phyloP scores from a whole-genome alignment of 2,329 filamentous ascomycete species.

The Endothia cerciana region DNA sequence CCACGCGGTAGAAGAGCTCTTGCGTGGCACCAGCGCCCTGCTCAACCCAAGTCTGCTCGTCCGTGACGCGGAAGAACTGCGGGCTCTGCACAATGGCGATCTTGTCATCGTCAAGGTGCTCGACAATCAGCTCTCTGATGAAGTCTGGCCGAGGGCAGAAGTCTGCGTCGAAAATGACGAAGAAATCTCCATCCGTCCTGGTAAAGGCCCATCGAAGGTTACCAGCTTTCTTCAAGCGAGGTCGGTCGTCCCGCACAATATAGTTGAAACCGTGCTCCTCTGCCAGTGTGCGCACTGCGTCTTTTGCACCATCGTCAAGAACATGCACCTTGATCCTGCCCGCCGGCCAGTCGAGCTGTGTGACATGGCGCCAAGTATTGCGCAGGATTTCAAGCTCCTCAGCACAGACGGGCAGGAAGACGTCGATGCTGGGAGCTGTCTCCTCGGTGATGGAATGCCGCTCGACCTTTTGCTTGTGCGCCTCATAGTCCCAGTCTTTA shows the following conservation, averaged over 20 bases:
- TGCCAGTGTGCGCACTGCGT: conserved; percentile 38
- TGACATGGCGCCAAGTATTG: conserved; percentile 43
- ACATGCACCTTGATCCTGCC: conserved; percentile 43
- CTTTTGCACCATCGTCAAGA: conserved; percentile 44
- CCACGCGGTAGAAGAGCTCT: conserved; percentile 48
- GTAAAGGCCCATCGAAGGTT: conserved; percentile 48
- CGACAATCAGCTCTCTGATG: conserved; percentile 43
- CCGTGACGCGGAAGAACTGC: conserved; percentile 45
- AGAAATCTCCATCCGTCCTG: conserved; percentile 44
- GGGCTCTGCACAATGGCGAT: conserved; percentile 47
- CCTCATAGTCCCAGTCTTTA: conserved; percentile 43
- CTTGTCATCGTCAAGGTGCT: conserved; percentile 43
- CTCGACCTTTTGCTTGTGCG: conserved; percentile 39
- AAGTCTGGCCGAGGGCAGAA: conserved; percentile 48
- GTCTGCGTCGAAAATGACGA: conserved; percentile 48
- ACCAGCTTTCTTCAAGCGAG: conserved; percentile 46
- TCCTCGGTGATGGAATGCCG: conserved; percentile 39
- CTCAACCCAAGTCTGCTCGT: conserved; percentile 48
- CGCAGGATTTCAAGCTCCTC: conserved; percentile 46
- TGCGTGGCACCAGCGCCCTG: conserved; percentile 47
- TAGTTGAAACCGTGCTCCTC: conserved; percentile 43
- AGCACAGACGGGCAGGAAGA: conserved; percentile 47
- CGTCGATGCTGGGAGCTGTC: conserved; percentile 44
- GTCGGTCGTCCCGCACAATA: conserved; percentile 45
- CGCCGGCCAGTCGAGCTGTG: conserved; percentile 42